Conservation (phyloP, 495 filamentous ascomycete species). For the Xylaria grammica region DNA sequence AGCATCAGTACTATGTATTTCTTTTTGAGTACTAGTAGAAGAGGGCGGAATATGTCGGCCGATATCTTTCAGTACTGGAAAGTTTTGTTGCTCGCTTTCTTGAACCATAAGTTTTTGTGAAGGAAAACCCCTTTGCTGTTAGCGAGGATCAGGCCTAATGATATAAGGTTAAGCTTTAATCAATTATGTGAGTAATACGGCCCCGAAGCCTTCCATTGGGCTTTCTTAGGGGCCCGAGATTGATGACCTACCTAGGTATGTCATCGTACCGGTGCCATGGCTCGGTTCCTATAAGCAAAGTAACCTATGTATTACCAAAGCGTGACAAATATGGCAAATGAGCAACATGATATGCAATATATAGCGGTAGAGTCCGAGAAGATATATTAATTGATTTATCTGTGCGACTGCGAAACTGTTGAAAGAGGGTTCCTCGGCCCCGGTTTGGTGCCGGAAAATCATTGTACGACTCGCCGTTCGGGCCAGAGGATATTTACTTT, state of each 20-base stretch:
- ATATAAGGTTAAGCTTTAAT: not conserved
- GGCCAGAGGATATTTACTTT: not conserved
- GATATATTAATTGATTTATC: slow-evolving; percentile 15
- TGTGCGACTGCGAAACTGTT: slow-evolving; percentile 3
- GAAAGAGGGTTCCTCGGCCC: not conserved
- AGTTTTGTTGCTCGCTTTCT: not conserved
- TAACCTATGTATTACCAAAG: not conserved
- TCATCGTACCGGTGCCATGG: not conserved
- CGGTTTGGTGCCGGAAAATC: not conserved
- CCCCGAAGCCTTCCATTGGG: not conserved
- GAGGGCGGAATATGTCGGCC: not conserved
- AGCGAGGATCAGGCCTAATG: not conserved
- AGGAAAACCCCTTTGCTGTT: too few species aligned
- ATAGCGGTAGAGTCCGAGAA: not conserved
- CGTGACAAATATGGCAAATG: slow-evolving; percentile 5
- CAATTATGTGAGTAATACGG: not conserved
- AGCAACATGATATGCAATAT: slow-evolving; percentile 3
- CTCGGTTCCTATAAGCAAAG: not conserved
- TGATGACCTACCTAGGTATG: not conserved
- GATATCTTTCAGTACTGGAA: not conserved
- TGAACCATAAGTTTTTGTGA: not conserved
- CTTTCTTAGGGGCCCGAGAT: not conserved
- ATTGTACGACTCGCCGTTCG: not conserved
- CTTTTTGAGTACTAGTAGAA: not conserved
- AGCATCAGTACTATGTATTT: not conserved